Base-by-base conservation (phyloP, 2,329 filamentous ascomycete species). In the Curvularia lunata region DNA sequence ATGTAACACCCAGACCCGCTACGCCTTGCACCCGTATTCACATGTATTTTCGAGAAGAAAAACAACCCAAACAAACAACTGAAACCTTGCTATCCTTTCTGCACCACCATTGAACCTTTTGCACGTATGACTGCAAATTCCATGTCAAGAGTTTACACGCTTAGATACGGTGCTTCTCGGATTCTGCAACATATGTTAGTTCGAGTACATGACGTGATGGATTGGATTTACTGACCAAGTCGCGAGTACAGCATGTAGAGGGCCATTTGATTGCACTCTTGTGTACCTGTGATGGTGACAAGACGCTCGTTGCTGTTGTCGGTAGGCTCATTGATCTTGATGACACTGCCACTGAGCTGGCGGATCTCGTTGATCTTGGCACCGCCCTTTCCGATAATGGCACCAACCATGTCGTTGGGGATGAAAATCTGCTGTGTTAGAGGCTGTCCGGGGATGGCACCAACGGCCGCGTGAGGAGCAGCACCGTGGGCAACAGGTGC, bases 201-300 rank as follows among this genome's bases (percentile, higher is more conserved):
- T 55, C 8, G 10, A 30, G 23, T 52, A 25, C 27, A 59, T 45
- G 30, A 53, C 37, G 13, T 28, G 47, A 28, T 48, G 25, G 41
- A 8, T 30, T 48, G 19, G n/a, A 8, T 25, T 16, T 12, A 32
- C 84, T 80, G 74, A 97, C 95, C 95, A 77, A 99, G 90, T 84
- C 95, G 88, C 59, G 92, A 96, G 80, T 99, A 99, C 54, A 99
- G 86, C 93, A 99, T 97, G 81, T 98, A 99, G 54, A 99, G 81
- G n/a, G 95, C 95, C 93, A 99, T 98, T 74, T 97, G 91, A 81
- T 99, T 99, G 83, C 92, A 97, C 80, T 99, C 95, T 71, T 96
- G 92, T 5, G 95, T 98, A 64, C 95, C 95, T 1, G 95, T 97
- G 68, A 99, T 96, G 16, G 95, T 99, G 56, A 99, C 95, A 58